Percentiles rank a stretch among this genome's conserved stretches.
These are phyloP conservation scores for Monilinia polystroma DNA, from an alignment of 2,329 filamentous ascomycete species.

Conservation along the genomic window DNA sequence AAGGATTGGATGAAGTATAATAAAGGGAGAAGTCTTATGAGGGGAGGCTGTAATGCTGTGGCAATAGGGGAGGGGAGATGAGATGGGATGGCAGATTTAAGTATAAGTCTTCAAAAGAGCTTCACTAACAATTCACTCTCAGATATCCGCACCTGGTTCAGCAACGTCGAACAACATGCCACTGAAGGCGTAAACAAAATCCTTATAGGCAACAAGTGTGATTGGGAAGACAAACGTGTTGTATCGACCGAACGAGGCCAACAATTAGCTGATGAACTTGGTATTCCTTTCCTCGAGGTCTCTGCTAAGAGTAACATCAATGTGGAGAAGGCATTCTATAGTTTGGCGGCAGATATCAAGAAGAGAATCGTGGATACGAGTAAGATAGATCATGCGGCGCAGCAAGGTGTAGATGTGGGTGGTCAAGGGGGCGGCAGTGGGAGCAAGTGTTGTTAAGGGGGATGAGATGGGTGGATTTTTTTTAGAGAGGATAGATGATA, in stretches of 20 bases:
- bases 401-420: conserved; percentile 66
- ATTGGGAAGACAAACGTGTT: conserved; percentile 98
- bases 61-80: not conserved
- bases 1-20: not conserved
- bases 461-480: not conserved
- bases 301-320: conserved; percentile 99
- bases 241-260: conserved; percentile 93
- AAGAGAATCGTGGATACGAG: conserved; percentile 92
- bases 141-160: conserved; percentile 99
- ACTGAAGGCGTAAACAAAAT: conserved; percentile 99
- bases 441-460: conserved; percentile 74
- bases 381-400: conserved; percentile 66
- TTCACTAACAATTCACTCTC: not conserved
- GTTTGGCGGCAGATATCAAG: conserved; percentile 94
- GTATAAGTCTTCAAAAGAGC: not conserved
- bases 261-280: conserved; percentile 88
- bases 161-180: conserved; percentile 98
- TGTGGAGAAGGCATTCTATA: conserved; percentile 98
- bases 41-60: not conserved
- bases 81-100: not conserved
- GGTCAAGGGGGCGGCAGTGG: conserved; percentile 55
- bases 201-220: conserved; percentile 98
- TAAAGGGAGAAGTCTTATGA: not conserved
- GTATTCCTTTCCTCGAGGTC: conserved; percentile 97
- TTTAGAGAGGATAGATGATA: conserved; percentile 2